Percentiles rank a stretch among this genome's conserved stretches.
phyloP scores from a whole-genome alignment of 805 yeast genomes.

The Spathaspora passalidarum region DNA sequence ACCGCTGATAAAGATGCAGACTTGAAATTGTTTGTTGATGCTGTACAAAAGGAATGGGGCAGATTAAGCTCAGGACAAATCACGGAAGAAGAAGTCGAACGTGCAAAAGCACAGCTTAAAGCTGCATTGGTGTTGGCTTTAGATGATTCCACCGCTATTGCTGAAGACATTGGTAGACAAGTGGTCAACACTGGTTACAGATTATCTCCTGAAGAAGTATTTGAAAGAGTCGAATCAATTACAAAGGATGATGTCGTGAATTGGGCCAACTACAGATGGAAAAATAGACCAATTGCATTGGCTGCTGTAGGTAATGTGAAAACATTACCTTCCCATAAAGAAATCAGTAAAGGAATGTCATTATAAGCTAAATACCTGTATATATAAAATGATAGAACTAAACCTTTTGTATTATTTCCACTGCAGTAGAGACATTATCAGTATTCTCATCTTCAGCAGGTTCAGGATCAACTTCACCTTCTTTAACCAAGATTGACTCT shows the following conservation, averaged over 20 bases:
- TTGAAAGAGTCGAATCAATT: constrained; percentile 71
- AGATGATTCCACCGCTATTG: constrained; percentile 93
- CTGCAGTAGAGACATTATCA: constrained; percentile 26
- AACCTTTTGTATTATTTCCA: constrained; percentile 14
- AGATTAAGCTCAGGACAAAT: constrained; percentile 77
- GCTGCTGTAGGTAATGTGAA: constrained; percentile 87
- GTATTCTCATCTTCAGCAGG: constrained; percentile 29
- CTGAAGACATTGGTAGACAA: constrained; percentile 98
- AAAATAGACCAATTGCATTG: constrained; percentile 77
- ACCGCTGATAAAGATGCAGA: constrained; percentile 75
- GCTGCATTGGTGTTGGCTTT: constrained; percentile 85
- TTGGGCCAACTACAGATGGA: constrained; percentile 84
- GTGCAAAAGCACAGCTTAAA: constrained; percentile 92
- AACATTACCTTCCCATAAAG: constrained; percentile 64
- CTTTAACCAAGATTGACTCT: constrained; percentile 51
- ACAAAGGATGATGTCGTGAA: constrained; percentile 73
- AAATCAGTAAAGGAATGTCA: constrained; percentile 44
- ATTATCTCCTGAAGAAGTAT: constrained; percentile 70
- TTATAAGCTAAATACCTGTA: constrained; percentile 9
- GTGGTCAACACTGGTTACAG: constrained; percentile 88
- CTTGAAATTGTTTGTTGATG: constrained; percentile 65
- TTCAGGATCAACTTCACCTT: constrained; percentile 31
- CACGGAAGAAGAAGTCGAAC: constrained; percentile 80
- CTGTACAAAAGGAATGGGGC: constrained; percentile 83
- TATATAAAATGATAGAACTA: neutral